Base-by-base conservation (phyloP, 805 yeast species). In the Phaffomyces antillensis region DNA sequence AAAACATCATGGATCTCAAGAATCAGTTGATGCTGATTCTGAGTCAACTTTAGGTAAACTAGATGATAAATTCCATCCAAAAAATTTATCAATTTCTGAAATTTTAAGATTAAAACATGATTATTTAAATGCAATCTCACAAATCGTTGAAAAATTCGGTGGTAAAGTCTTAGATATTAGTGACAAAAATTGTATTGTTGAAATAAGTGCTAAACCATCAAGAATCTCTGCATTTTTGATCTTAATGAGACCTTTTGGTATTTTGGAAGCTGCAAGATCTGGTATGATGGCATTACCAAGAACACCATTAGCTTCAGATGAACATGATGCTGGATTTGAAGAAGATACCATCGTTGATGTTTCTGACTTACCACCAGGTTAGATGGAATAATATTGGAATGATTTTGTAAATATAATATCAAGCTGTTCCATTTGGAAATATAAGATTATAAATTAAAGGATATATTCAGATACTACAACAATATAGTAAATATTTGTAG, bases 241-340 rank as follows among this genome's bases (percentile, higher is more conserved):
- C 51, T 78, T 93, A 62, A 73, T 90, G 61, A 93, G 88, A 64
- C 99, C 99, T 38, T 93, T 93, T 62, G 99, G 99, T 61, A 82
- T 93, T 47, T 76, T 93, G 60, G 99, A 93, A 69, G 85, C 91
- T 58, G 96, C 97, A 37, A 80, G 99, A 70, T 84, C 96, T 24
- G 99, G 99, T 70, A 87, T 91, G 95, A 89, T 93, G 91, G 99
- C 98, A 10, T 76, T 93, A 59, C 95, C 98, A 61, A 83, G 97
- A 76, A 87, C 98, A 41, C 96, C 96, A 24, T 43, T 46, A 18
- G 28, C 32, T 20, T 28, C 38, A 37, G 49, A 46, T n/a, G 46
- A 46, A 30, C 25, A 36, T 37, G 69, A 89, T 55, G 86, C 82
- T 52, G 59, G 60, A 34, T 68, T 64, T 37, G 75, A 68, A 17